Percentiles rank a stretch among this genome's conserved stretches.
Evolutionary conservation across 495 filamentous ascomycete genomes (phyloP).

Genomic region (Amniculicola lignicola): DNA sequence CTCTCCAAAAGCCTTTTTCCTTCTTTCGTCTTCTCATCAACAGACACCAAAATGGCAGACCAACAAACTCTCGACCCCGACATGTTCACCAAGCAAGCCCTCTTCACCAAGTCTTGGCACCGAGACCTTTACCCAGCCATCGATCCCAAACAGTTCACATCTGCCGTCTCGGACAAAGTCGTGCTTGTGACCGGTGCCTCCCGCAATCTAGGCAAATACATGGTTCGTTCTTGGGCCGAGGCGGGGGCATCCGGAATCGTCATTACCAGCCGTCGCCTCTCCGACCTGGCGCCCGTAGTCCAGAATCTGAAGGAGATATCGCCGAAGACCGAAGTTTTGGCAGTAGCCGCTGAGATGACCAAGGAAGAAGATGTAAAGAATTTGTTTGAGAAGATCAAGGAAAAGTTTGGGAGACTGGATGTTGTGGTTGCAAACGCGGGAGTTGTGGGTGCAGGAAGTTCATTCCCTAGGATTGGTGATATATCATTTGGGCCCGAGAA

Average conservation of each 20-base stretch:
- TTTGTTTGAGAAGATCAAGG: slow-evolving; percentile 1
- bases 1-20: too few species aligned
- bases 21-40: too few species aligned
- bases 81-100: background rate
- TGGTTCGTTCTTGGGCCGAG: background rate
- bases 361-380: background rate
- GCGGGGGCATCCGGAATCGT: slow-evolving; percentile 9
- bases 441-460: background rate
- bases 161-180: background rate
- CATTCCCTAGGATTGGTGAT: slow-evolving; percentile 5
- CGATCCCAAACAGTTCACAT: background rate
- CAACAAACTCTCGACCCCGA: slow-evolving; percentile 15
- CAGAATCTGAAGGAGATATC: background rate
- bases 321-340: background rate
- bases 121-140: slow-evolving; percentile 4
- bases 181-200: slow-evolving; percentile 13
- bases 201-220: background rate
- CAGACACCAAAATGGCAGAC: slow-evolving; percentile 3
- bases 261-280: background rate
- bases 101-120: background rate
- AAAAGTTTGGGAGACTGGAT: slow-evolving; percentile 5
- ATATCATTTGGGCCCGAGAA: background rate
- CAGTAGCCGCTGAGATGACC: background rate
- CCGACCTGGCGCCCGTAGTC: background rate
- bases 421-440: slow-evolving; percentile 13